These are phyloP conservation scores for Dipodascus geniculatus DNA, from an alignment of 805 yeast species.

Conservation along the genomic window DNA sequence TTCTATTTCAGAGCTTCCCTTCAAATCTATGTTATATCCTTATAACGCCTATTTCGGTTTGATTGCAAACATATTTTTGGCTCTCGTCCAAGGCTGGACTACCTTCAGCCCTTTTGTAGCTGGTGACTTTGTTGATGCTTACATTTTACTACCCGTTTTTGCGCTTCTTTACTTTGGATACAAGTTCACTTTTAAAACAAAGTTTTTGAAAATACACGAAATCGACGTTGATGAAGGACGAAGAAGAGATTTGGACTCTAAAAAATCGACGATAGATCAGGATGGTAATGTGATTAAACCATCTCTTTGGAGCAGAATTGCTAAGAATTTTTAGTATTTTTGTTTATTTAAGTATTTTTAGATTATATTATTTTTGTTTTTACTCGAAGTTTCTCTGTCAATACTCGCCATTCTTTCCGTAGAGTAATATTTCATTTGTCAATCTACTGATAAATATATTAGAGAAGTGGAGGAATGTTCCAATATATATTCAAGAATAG, in stretches of 20 bases:
- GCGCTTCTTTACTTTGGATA: constrained; percentile 31
- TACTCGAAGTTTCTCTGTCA: no score
- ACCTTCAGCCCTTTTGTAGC: constrained; percentile 48
- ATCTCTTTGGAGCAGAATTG: constrained; percentile 3
- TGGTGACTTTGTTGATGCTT: constrained; percentile 46
- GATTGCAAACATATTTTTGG: constrained; percentile 38
- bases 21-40: constrained; percentile 41
- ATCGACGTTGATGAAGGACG: constrained; percentile 35
- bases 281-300: background rate
- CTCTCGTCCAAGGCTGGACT: constrained; percentile 57
- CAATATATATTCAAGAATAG: no score
- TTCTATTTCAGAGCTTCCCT: constrained; percentile 38
- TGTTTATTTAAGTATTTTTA: no score
- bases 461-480: no score
- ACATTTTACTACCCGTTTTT: constrained; percentile 50
- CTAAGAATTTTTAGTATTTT: constrained; percentile 5
- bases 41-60: constrained; percentile 38
- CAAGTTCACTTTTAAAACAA: constrained; percentile 29
- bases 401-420: no score
- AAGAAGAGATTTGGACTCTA: constrained; percentile 24
- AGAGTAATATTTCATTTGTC: no score
- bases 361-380: no score
- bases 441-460: no score
- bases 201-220: constrained; percentile 28
- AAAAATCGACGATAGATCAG: background rate